Evolutionary conservation across 2,329 filamentous ascomycete genomes (phyloP).

Genomic region (Hypoxylon sp.): DNA sequence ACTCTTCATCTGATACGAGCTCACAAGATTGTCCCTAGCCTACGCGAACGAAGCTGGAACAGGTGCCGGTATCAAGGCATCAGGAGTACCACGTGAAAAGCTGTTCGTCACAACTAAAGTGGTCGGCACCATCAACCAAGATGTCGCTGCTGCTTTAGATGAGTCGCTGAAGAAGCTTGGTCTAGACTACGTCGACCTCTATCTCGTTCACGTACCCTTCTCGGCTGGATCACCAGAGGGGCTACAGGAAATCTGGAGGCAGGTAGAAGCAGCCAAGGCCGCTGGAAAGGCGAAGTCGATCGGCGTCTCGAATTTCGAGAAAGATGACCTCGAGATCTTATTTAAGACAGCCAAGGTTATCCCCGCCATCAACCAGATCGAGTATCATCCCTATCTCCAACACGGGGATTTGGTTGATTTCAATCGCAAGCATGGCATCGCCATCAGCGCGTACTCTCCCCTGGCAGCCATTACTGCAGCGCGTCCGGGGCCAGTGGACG

Average conservation of each 20-base stretch:
- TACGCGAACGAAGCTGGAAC: slow-evolving; percentile 79
- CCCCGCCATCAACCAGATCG: slow-evolving; percentile 84
- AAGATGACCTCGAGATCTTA: slow-evolving; percentile 68
- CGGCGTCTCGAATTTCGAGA: slow-evolving; percentile 81
- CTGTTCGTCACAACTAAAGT: slow-evolving; percentile 77
- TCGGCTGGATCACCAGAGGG: slow-evolving; percentile 64
- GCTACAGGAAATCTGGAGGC: slow-evolving; percentile 72
- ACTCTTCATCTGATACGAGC: not conserved
- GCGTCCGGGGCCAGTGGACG: slow-evolving; percentile 67
- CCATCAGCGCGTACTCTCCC: slow-evolving; percentile 68
- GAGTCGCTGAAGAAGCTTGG: slow-evolving; percentile 74
- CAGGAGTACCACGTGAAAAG: slow-evolving; percentile 74
- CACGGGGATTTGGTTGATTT: slow-evolving; percentile 72
- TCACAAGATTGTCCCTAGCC: slow-evolving; percentile 55
- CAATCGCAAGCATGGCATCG: slow-evolving; percentile 70
- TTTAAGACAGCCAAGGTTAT: slow-evolving; percentile 71
- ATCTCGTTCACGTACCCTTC: slow-evolving; percentile 73
- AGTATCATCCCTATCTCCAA: slow-evolving; percentile 82
- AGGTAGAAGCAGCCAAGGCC: slow-evolving; percentile 75
- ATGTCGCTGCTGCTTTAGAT: slow-evolving; percentile 66
- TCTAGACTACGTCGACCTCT: slow-evolving; percentile 80
- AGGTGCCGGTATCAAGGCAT: slow-evolving; percentile 78
- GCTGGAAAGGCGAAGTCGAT: slow-evolving; percentile 77
- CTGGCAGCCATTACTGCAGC: slow-evolving; percentile 63
- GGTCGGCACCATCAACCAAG: slow-evolving; percentile 56